Evolutionary conservation across 768 basidiomycete genomes (phyloP), one percentile per base, ranked within the genome.

Genomic region (Lactarius trivialis): DNA sequence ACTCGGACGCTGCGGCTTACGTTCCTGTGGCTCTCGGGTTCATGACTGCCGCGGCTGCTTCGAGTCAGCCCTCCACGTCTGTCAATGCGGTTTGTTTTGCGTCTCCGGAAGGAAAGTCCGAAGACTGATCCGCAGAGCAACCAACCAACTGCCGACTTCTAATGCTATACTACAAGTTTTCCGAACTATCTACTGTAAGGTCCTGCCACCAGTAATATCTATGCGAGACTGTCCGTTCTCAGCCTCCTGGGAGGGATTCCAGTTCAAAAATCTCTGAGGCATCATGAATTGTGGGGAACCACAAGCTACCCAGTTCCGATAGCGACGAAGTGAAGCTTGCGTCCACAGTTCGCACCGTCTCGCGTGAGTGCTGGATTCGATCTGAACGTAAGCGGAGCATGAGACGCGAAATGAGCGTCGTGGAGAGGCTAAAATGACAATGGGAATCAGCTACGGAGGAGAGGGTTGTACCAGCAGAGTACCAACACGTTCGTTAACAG

Each of bases 151-250:
- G n/a, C n/a, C n/a, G n/a, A 30, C 30, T 30, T 6, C 30, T 30
- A 30, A 30, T 30, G 30, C 30, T 30, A 30, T 30, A 30, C 30
- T 30, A 30, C n/a, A 6, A 30, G 30, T 30, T 30, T 30, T 30
- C 30, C 30, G 2, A 30, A 30, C 3, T 30, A 6, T 30, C 30
- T 30, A 6, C n/a, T n/a, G 30, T 30, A 30, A 30, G 30, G 30
- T 30, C 30, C 30, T 3, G 30, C 6, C 30, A 30, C n/a, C n/a
- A 6, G 6, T 30, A 30, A 30, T 30, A 30, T 30, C 30, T 30
- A 61, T 77, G 11, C 43, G 43, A 45, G n/a, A 24, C 14, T 24
- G 24, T 24, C 21, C 1, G 24, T 48, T 84, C 21, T 66, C 53
- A 17, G 15, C 14, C 19, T 32, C 55, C 55, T 19, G 39, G 30